Evolutionary conservation across 306 rosid species (phyloP), one percentile per base, ranked within the genome.

Genomic region (Cercis canadensis): DNA sequence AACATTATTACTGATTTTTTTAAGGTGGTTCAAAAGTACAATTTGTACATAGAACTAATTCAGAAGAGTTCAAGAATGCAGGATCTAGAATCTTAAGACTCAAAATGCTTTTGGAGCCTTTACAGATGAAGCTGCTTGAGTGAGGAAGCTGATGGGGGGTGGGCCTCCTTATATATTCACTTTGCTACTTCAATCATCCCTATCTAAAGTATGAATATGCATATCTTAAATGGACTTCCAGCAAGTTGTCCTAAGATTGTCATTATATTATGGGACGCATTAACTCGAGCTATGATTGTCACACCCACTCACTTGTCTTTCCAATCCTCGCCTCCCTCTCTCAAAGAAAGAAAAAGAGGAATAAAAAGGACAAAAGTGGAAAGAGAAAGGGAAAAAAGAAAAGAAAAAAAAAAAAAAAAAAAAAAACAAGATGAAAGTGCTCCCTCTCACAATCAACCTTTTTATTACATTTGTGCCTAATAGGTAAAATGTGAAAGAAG

Each of bases 231-330:
- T 39, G 16, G n/a, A 54, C 21, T 44, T 55, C 54, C 17, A 69
- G 43, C 73, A 69, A 74, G 46, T 62, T 65, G 73, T 64, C 45
- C 46, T 36, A 11, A 49, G 80, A 74, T 64, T 70, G 62, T 50
- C 61, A 64, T 65, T 58, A 66, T 50, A 50, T 69, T 31, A 71
- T 62, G 74, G 80, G 84, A 80, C 84, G 80, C 74, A 63, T 41
- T 1, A 64, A 69, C 51, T 24, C 29, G 3, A 47, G 18, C 59
- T 9, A 55, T 32, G 21, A 67, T 61, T 46, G 73, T 67, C 61
- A 7, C 24, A 34, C 12, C 46, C 75, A 60, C 69, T 34, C 52
- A 15, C 36, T 50, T 69, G 40, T 16, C 55, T 45, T 34, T 50
- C 32, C 51, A 71, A 71, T 73, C 66, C 54, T 57, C 39, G n/a